Conservation (phyloP, 2,329 filamentous ascomycete species). For the Plenodomus biglobosus region DNA sequence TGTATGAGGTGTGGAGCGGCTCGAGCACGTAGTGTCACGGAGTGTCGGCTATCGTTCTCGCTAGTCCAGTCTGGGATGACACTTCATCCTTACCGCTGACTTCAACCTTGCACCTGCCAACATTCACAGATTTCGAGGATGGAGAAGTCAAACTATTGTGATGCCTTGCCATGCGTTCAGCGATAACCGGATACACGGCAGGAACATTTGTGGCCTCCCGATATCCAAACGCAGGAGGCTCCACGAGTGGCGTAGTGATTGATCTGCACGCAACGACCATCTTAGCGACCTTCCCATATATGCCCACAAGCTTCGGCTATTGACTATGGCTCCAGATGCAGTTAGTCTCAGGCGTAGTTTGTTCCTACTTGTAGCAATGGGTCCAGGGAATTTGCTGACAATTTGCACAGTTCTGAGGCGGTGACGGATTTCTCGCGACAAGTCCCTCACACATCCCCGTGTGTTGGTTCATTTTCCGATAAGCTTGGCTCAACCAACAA, state of each 20-base stretch:
- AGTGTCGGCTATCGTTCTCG: constrained; percentile 16
- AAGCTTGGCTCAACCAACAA: constrained; percentile 6
- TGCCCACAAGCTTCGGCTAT: background rate
- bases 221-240: constrained; percentile 10
- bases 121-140: constrained; percentile 24
- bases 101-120: constrained; percentile 11
- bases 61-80: constrained; percentile 18
- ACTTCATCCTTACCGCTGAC: constrained; percentile 13
- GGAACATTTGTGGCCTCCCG: constrained; percentile 23
- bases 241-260: constrained; percentile 12
- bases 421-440: constrained; percentile 5
- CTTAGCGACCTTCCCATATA: constrained; percentile 4
- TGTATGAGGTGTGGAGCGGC: constrained; percentile 36
- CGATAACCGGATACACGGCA: constrained; percentile 31
- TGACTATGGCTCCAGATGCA: background rate
- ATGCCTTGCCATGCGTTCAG: constrained; percentile 35
- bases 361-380: background rate
- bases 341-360: background rate
- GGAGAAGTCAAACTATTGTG: constrained; percentile 36
- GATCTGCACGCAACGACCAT: constrained; percentile 9
- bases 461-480: background rate
- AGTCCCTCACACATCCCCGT: constrained; percentile 5
- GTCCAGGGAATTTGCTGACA: background rate
- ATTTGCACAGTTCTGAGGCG: background rate
- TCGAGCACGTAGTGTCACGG: constrained; percentile 28